Evolutionary conservation across 345 rosid genomes (phyloP), one percentile per base, ranked within the genome.

Genomic region (Rhodamnia argentea): DNA sequence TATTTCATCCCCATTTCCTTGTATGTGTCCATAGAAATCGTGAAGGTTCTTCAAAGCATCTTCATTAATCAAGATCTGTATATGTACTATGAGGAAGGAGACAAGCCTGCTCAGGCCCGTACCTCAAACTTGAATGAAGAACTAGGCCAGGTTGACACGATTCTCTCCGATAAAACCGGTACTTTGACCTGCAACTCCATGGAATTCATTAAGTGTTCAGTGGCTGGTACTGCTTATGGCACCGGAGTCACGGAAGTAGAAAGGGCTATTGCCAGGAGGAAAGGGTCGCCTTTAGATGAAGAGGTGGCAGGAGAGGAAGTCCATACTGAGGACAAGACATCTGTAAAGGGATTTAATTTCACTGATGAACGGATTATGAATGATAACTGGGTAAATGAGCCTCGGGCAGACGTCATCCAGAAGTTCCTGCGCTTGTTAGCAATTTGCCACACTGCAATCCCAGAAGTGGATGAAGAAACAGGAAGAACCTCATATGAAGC

Each of bases 61-160:
- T 97, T 97, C 92, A 97, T 97, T 88, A 97, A 97, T 87, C 95
- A 91, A 83, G 99, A 97, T 89, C 88, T 87, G 84, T 88, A 89
- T 1, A 97, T 97, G 99, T 97, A 97, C 91, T 90, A 93, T 20
- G 98, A 95, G 86, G 99, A 96, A 87, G 88, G 94, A 0, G 98
- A 97, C 90, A 94, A 92, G 88, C 99, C 99, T 5, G 99, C 99
- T 10, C 91, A 88, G 57, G 99, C 99, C 16, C 94, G 99, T 53
- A 97, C 99, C 26, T 97, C 99, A n/a, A 97, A 97, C 91, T 92
- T 97, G 87, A 97, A 97, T 24, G 99, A 97, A 93, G 99, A 97
- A 91, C 99, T 97, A 3, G 99, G 99, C 26, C 98, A 96, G 89
- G 99, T 97, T 12, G 98, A 95, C 59, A 97, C 99, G 23, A 90